Evolutionary conservation across 768 basidiomycete genomes (phyloP).

Genomic region (Leccinum rimulosum): DNA sequence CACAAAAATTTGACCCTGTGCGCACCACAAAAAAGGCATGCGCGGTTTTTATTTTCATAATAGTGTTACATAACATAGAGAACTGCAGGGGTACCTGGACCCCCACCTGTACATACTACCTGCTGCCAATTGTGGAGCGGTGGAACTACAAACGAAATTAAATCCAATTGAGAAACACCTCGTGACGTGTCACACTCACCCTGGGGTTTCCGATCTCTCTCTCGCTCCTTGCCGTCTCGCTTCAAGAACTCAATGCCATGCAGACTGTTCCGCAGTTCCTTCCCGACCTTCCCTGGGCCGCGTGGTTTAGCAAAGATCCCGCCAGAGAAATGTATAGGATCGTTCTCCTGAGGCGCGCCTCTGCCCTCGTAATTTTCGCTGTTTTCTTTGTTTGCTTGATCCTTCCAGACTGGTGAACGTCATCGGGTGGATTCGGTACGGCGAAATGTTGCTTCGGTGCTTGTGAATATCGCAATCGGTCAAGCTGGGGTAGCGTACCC

Average conservation of each 20-base stretch:
- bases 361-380: slow-evolving; percentile 13
- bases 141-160: slow-evolving; percentile 41
- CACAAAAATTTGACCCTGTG: no score
- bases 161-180: neutral
- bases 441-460: slow-evolving; percentile 8
- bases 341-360: slow-evolving; percentile 15
- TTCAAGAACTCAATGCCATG: slow-evolving; percentile 28
- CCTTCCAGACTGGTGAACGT: slow-evolving; percentile 7
- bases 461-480: slow-evolving; percentile 19
- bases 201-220: slow-evolving; percentile 50
- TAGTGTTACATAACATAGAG: no score
- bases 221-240: slow-evolving; percentile 40
- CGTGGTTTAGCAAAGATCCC: slow-evolving; percentile 34
- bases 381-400: slow-evolving; percentile 41
- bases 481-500: slow-evolving; percentile 15
- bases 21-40: no score
- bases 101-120: no score
- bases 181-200: slow-evolving; percentile 38
- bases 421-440: slow-evolving; percentile 14
- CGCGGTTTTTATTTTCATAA: no score
- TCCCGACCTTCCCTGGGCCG: slow-evolving; percentile 36
- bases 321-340: slow-evolving; percentile 23
- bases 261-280: slow-evolving; percentile 53
- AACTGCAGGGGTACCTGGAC: no score
- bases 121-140: slow-evolving; percentile 30